Evolutionary conservation across 2,329 filamentous ascomycete species (phyloP).

Genomic region (Colletotrichum tropicicola): DNA sequence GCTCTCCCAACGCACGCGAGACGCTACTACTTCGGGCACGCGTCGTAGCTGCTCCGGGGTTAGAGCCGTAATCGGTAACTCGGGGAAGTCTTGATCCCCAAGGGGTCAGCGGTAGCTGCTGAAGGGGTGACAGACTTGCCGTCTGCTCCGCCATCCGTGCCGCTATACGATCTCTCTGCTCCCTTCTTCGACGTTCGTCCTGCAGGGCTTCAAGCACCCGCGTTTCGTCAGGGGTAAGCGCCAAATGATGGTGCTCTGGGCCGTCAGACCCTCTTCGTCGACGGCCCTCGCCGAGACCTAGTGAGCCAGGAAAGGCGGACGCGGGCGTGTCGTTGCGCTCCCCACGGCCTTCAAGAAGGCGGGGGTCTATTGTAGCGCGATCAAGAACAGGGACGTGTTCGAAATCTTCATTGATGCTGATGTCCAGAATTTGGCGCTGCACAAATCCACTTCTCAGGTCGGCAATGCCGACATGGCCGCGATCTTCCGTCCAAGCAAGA

Average conservation of each 20-base stretch:
- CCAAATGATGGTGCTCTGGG: constrained; percentile 43
- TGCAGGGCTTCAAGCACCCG: constrained; percentile 65
- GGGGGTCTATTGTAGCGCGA: constrained; percentile 61
- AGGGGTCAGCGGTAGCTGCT: background rate
- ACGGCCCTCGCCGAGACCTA: constrained; percentile 42
- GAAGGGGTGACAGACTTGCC: constrained; percentile 9
- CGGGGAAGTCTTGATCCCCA: constrained; percentile 9
- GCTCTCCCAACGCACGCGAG: constrained; percentile 32
- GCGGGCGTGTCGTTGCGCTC: constrained; percentile 49
- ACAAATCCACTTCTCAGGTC: constrained; percentile 75
- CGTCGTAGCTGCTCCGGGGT: constrained; percentile 37
- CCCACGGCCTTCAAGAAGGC: constrained; percentile 57
- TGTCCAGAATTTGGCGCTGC: constrained; percentile 73
- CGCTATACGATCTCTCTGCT: constrained; percentile 39
- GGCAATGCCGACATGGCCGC: constrained; percentile 77
- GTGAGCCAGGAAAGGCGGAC: constrained; percentile 37
- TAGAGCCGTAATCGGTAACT: constrained; percentile 28
- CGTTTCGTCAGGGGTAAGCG: constrained; percentile 63
- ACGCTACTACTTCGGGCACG: constrained; percentile 44
- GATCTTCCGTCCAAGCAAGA: constrained; percentile 92
- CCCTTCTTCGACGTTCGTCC: constrained; percentile 60
- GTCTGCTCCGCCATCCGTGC: constrained; percentile 28
- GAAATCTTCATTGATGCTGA: constrained; percentile 67
- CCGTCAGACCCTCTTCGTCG: constrained; percentile 19
- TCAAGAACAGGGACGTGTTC: constrained; percentile 67